Evolutionary conservation across 2,329 filamentous ascomycete genomes (phyloP).

Genomic region (Tolypocladium amazonense): DNA sequence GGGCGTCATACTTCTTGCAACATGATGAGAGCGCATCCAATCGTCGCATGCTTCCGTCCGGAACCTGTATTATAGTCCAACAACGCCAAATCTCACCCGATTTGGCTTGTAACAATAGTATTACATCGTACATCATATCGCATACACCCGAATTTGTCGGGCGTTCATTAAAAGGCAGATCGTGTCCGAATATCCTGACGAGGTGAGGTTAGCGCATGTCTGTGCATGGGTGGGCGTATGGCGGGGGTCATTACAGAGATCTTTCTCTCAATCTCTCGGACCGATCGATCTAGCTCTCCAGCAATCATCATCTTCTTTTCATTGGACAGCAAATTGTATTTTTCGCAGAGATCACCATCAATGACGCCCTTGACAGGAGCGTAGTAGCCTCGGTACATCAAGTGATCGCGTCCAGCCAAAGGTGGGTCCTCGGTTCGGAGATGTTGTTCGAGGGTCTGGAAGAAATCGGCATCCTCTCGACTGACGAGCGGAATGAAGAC

Average conservation of each 20-base stretch:
- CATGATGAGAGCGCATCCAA: conserved; percentile 5
- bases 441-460: conserved; percentile 85
- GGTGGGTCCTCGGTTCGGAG: conserved; percentile 79
- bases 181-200: conserved; percentile 45
- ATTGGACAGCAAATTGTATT: conserved; percentile 70
- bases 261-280: conserved; percentile 91
- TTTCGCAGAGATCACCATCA: conserved; percentile 92
- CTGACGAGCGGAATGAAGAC: conserved; percentile 86
- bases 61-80: conserved; percentile 1
- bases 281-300: conserved; percentile 79
- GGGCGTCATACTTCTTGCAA: conserved; percentile 13
- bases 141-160: not conserved
- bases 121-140: not conserved
- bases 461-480: conserved; percentile 94
- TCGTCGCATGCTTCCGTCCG: not conserved
- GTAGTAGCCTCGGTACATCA: conserved; percentile 94
- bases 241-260: conserved; percentile 47
- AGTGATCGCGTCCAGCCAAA: conserved; percentile 81
- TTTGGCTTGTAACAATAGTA: conserved; percentile 14
- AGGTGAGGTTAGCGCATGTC: conserved; percentile 11
- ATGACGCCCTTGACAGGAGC: conserved; percentile 94
- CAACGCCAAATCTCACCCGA: conserved; percentile 5
- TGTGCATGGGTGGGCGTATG: not conserved
- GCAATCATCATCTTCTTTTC: conserved; percentile 96
- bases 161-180: conserved; percentile 40